phyloP scores from a whole-genome alignment of 2,329 filamentous ascomycete genomes.

The Annulohypoxylon truncatum region DNA sequence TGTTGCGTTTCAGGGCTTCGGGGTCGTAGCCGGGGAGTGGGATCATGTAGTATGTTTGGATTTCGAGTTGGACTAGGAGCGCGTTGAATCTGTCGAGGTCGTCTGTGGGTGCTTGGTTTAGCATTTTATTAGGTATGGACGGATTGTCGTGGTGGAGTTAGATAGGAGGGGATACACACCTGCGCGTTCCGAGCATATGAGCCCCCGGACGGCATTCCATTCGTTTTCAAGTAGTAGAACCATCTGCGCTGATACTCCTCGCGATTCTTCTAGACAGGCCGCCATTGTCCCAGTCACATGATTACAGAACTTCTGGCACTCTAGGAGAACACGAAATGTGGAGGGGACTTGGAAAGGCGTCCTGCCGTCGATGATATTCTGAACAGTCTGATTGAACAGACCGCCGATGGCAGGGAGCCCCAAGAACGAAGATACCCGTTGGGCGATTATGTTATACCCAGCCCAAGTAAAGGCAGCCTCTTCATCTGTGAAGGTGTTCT shows the following conservation, averaged over 20 bases:
- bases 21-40: conserved; percentile 55
- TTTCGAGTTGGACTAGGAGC: conserved; percentile 62
- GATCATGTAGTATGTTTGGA: conserved; percentile 65
- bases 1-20: conserved; percentile 57
- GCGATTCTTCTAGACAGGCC: conserved; percentile 59
- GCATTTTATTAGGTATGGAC: background rate
- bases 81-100: conserved; percentile 63
- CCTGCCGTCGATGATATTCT: conserved; percentile 57
- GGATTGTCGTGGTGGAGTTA: background rate
- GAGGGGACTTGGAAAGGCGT: conserved; percentile 56
- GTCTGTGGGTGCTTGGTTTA: conserved; percentile 43
- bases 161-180: conserved; percentile 50
- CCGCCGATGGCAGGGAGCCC: conserved; percentile 60
- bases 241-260: conserved; percentile 59
- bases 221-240: conserved; percentile 64
- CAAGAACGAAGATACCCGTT: conserved; percentile 59
- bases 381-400: conserved; percentile 62
- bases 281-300: conserved; percentile 61
- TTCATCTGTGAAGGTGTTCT: conserved; percentile 60
- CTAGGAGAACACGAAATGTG: conserved; percentile 59
- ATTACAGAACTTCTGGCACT: conserved; percentile 64
- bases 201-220: conserved; percentile 59
- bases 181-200: conserved; percentile 60
- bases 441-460: conserved; percentile 63
- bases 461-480: conserved; percentile 66